Conservation (phyloP, 1,139 yeast genomes). For the Schizosaccharomyces versatilis region DNA sequence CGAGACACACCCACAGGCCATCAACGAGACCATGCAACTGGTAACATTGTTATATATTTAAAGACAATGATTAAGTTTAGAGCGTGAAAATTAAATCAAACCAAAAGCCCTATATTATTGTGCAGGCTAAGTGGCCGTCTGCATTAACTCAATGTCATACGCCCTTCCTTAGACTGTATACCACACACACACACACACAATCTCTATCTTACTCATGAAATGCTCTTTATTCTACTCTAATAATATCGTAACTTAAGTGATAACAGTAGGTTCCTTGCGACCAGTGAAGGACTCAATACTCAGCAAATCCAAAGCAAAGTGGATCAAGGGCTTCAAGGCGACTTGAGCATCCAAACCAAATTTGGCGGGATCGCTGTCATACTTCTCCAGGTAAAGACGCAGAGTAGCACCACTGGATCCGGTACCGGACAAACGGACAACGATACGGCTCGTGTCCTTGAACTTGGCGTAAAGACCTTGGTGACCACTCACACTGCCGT, state of each 20-base stretch:
- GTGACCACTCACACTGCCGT: conserved; percentile 72
- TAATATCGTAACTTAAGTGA: conserved; percentile 27
- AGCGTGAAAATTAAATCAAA: neutral
- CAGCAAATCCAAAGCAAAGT: conserved; percentile 42
- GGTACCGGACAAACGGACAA: conserved; percentile 86
- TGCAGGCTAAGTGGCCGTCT: neutral
- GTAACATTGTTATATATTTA: neutral
- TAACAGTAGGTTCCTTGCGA: conserved; percentile 72
- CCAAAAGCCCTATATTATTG: neutral
- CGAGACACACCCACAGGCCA: too few relatives aligned
- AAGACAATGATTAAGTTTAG: neutral
- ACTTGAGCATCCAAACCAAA: conserved; percentile 40
- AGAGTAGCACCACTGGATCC: conserved; percentile 97
- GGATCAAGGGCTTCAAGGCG: conserved; percentile 41
- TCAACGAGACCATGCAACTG: too few relatives aligned
- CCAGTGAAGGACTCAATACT: conserved; percentile 56
- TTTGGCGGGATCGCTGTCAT: conserved; percentile 34
- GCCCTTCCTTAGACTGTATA: neutral
- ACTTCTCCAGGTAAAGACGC: conserved; percentile 74
- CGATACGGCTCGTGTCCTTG: conserved; percentile 62
- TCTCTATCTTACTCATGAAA: neutral
- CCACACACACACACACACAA: neutral
- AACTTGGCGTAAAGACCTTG: conserved; percentile 82
- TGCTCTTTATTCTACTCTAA: neutral
- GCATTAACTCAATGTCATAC: neutral